Evolutionary conservation across 495 filamentous ascomycete genomes (phyloP).

Genomic region (Aspergillus sclerotiicarbonarius): DNA sequence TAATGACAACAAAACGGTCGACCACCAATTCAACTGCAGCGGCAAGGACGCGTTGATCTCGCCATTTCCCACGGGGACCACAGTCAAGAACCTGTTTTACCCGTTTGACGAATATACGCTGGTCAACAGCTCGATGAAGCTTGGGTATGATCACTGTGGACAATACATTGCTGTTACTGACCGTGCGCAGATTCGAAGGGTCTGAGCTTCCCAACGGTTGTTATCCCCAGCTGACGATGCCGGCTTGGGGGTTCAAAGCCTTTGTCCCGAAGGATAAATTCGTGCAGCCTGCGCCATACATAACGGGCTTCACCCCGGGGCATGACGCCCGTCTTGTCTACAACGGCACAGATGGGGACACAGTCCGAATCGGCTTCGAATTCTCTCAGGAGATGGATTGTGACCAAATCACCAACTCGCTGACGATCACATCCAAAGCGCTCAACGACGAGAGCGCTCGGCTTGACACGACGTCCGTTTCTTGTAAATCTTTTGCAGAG

Average conservation of each 20-base stretch:
- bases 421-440: constrained; percentile 36
- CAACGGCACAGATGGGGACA: constrained; percentile 34
- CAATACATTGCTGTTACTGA: constrained; percentile 34
- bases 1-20: constrained; percentile 52
- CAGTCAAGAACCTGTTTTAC: constrained; percentile 62
- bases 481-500: constrained; percentile 33
- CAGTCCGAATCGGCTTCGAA: constrained; percentile 47
- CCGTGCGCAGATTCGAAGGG: constrained; percentile 16
- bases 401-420: constrained; percentile 50
- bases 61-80: constrained; percentile 53
- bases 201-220: background rate
- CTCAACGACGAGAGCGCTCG: constrained; percentile 21
- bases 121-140: constrained; percentile 28
- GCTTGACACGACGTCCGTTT: constrained; percentile 37
- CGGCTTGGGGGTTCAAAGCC: constrained; percentile 1
- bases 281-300: constrained; percentile 6
- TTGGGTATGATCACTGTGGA: constrained; percentile 16
- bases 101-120: constrained; percentile 56
- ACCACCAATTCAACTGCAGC: constrained; percentile 61
- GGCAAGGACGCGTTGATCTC: constrained; percentile 47
- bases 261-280: constrained; percentile 4
- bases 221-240: background rate
- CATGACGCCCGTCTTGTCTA: constrained; percentile 60
- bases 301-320: constrained; percentile 49
- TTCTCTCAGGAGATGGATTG: constrained; percentile 65